Base-by-base conservation (phyloP, 1,284 basidiomycete species). In the Rhodotorula sp. region DNA sequence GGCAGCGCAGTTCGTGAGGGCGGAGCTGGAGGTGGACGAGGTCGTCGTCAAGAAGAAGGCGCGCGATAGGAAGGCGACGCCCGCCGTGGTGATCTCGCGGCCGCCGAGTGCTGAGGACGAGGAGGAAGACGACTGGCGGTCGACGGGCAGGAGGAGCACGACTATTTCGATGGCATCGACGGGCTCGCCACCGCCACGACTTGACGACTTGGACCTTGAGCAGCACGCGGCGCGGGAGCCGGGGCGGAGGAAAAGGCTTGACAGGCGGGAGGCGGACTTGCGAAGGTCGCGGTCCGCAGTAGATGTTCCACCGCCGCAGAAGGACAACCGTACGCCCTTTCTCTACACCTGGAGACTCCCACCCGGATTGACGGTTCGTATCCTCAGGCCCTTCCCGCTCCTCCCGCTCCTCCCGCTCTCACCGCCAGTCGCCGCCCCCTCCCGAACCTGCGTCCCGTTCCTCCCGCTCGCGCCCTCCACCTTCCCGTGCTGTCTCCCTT, bases 21-120 rank as follows among this genome's bases (percentile, higher is more conserved):
- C 37, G 8, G 13, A 46, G 9, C 9, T n/a, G 22, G 21, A 15
- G 34, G 25, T 25, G 2, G 51, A 51, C 29, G 37, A 41, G 32
- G 27, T 12, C 0, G 32, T 8, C 6, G 51, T 10, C 29, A 25
- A 56, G 61, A 27, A 50, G 34, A 50, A 34, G 32, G 25, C 61
- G 12, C 32, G 25, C 13, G 15, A 50, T 4, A 9, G 61, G 4
- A 61, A 57, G 61, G 58, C 51, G 36, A 71, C 69, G 41, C 65
- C 69, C 36, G 65, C 21, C 53, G 32, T 51, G 9, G 29, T 61
- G 10, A 17, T n/a, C 13, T 4, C 50, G 6, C 22, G 39, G 32
- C 17, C 32, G 22, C 15, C 7, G 36, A 37, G 51, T 22, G n/a
- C n/a, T n/a, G 51, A 54, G 1, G n/a, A 27, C 9, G 57, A 44